Percentiles rank a stretch among this genome's conserved stretches.
Conservation (phyloP, 2,329 filamentous ascomycete species). For the Ascochyta lentis region DNA sequence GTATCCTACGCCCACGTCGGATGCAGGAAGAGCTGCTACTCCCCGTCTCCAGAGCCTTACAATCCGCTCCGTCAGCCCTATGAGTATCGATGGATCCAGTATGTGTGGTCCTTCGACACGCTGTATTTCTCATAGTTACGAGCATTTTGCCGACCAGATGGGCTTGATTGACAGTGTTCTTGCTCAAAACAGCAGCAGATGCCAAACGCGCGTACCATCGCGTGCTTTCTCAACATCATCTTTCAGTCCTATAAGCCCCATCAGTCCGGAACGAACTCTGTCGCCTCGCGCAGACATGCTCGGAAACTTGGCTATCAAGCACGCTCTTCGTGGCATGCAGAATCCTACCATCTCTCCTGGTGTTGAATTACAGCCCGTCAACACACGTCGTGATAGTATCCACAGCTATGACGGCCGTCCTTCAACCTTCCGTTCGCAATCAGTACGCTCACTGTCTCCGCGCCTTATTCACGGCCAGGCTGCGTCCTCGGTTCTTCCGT, state of each 20-base stretch:
- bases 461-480: not conserved
- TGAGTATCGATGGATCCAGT: slow-evolving; percentile 38
- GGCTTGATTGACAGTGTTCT: slow-evolving; percentile 26
- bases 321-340: not conserved
- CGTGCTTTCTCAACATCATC: slow-evolving; percentile 11
- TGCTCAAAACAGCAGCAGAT: not conserved
- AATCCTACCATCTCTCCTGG: not conserved
- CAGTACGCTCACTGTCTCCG: not conserved
- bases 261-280: slow-evolving; percentile 23
- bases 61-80: slow-evolving; percentile 23
- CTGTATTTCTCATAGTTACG: slow-evolving; percentile 23
- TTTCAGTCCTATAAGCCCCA: slow-evolving; percentile 19
- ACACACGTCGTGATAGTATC: not conserved
- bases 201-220: not conserved
- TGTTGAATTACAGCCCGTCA: not conserved
- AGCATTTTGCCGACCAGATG: slow-evolving; percentile 19
- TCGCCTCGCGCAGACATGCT: slow-evolving; percentile 40
- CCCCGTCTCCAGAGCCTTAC: slow-evolving; percentile 20
- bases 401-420: not conserved
- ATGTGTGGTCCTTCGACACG: slow-evolving; percentile 29
- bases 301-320: slow-evolving; percentile 23
- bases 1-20: slow-evolving; percentile 39
- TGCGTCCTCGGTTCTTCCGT: slow-evolving; percentile 4
- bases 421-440: slow-evolving; percentile 1
- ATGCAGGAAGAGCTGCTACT: slow-evolving; percentile 19